Base-by-base conservation (phyloP, 164 flowering plant species). In the Paratinospora sagittata region DNA sequence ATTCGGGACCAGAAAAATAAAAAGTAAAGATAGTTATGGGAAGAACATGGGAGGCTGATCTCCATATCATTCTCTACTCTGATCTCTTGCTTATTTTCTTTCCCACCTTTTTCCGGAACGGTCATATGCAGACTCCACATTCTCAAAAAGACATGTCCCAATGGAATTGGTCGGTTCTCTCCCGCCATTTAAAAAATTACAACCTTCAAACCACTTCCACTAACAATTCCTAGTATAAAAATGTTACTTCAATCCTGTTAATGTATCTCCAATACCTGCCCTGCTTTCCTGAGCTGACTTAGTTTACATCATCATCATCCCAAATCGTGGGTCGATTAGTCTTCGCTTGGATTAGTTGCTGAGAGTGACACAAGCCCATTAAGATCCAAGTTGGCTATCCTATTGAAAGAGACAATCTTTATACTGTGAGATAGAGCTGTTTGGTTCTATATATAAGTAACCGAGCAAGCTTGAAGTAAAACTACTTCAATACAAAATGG, bases 51-150 rank as follows among this genome's bases (percentile, higher is more conserved):
- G 78, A 26, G 73, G 43, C 34, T 37, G 57, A 37, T 65, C 72
- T 63, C 43, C 64, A 67, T 66, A 43, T 60, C 69, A 67, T 34
- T 77, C 65, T 67, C 73, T 70, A 75, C 66, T 69, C 70, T 69
- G 71, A 66, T 63, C 62, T 68, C 79, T 81, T 66, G 49, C 76
- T 78, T 76, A 80, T 78, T n/a, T 69, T 80, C 74, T 36, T 75
- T 9, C 12, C 65, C 60, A 39, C 36, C 79, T 24, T 81, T 82
- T 82, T 57, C 82, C 70, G 61, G 75, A 72, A 76, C 72, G 1
- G 67, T 68, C 84, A 69, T 74, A 78, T 69, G 83, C 85, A 78
- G 74, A 80, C 82, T 81, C 85, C 84, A 79, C 84, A 80, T 75
- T 77, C 90, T 78, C 81, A 65, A 76, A 79, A 85, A 72, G 81